Evolutionary conservation across 805 yeast genomes (phyloP).

Genomic region (Kuraishia cidri): DNA sequence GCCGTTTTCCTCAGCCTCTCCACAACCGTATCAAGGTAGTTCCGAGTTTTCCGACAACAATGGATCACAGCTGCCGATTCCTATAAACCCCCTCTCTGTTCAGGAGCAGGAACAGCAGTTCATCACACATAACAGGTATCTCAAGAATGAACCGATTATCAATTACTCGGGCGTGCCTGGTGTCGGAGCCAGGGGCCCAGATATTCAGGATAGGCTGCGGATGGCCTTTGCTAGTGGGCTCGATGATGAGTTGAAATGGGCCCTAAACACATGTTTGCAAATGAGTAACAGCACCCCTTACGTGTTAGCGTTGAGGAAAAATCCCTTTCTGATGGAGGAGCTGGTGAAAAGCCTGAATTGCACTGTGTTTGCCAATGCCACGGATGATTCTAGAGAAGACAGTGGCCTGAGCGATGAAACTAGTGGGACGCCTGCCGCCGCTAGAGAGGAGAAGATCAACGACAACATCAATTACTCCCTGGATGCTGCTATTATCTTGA

Average conservation of each 20-base stretch:
- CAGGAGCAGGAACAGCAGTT: slow-evolving; percentile 22
- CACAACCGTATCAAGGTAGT: not conserved
- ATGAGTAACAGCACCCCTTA: slow-evolving; percentile 30
- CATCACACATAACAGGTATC: slow-evolving; percentile 17
- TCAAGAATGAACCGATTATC: slow-evolving; percentile 19
- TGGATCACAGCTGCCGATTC: slow-evolving; percentile 5
- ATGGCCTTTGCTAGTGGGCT: slow-evolving; percentile 64
- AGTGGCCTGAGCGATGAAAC: not conserved
- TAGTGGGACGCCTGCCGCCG: slow-evolving; percentile 1
- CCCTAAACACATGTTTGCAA: slow-evolving; percentile 45
- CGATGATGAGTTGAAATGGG: slow-evolving; percentile 63
- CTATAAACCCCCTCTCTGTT: slow-evolving; percentile 20
- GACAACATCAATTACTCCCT: slow-evolving; percentile 9
- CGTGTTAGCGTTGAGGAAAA: slow-evolving; percentile 29
- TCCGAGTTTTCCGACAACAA: not conserved
- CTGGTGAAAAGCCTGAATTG: slow-evolving; percentile 23
- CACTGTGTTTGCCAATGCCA: slow-evolving; percentile 3
- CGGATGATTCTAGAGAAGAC: slow-evolving; percentile 1
- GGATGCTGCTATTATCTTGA: slow-evolving; percentile 55
- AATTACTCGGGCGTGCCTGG: slow-evolving; percentile 22
- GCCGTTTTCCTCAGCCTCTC: not conserved
- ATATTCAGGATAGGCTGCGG: slow-evolving; percentile 54
- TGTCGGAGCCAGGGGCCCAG: slow-evolving; percentile 42
- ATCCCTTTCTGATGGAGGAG: slow-evolving; percentile 31
- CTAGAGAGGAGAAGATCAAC: not conserved